Evolutionary conservation across 345 rosid species (phyloP).

Genomic region (Eucalyptus albens): DNA sequence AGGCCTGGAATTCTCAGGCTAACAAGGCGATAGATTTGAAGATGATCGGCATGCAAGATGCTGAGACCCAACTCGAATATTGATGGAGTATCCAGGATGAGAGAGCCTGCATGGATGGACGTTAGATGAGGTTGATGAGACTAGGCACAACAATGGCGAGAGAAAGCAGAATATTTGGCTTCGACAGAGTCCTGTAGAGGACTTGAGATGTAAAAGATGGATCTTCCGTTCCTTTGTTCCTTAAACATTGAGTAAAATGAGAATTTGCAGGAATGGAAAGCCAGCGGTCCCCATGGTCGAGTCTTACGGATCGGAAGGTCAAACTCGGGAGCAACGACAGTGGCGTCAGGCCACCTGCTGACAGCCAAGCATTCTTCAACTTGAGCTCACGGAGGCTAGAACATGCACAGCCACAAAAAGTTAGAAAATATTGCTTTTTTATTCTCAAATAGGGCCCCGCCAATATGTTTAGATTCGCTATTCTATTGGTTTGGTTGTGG

Average conservation of each 20-base stretch:
- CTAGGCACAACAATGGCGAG: background rate
- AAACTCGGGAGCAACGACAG: background rate
- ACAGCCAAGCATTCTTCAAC: background rate
- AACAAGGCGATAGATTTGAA: background rate
- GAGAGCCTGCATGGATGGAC: background rate
- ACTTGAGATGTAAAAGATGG: background rate
- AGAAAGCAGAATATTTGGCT: background rate
- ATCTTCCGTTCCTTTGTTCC: background rate
- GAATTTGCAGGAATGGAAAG: background rate
- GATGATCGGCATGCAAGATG: background rate
- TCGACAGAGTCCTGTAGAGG: background rate
- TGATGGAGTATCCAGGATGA: background rate
- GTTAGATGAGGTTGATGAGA: background rate
- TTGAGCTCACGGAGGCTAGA: background rate
- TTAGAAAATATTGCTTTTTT: background rate
- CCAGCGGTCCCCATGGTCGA: background rate
- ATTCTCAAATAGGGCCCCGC: background rate
- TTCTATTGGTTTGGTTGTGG: background rate
- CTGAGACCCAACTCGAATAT: background rate
- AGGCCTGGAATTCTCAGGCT: background rate
- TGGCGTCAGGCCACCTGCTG: background rate
- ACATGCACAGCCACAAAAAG: background rate
- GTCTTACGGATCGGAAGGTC: background rate
- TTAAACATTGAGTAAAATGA: background rate
- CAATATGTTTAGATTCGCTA: background rate